Evolutionary conservation across 2,329 filamentous ascomycete genomes (phyloP).

Genomic region (Paecilomyces sp.): DNA sequence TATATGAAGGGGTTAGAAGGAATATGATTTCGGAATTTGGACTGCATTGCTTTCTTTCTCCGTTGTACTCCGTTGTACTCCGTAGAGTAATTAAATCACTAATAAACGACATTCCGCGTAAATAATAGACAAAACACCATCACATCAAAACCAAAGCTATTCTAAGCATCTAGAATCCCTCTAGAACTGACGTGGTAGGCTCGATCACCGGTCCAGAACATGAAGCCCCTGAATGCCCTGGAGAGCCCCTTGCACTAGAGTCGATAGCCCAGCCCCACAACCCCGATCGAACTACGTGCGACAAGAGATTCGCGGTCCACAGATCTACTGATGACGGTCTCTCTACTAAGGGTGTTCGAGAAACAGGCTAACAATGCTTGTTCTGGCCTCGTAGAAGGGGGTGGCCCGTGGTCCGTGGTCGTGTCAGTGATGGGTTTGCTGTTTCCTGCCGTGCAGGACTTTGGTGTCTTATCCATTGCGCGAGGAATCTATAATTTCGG

Average conservation of each 20-base stretch:
- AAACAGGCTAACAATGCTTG: neutral
- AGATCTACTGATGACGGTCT: neutral
- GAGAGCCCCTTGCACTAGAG: neutral
- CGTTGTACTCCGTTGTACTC: too few relatives aligned
- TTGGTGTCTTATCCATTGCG: too few relatives aligned
- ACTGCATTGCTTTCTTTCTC: neutral
- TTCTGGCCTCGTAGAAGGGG: neutral
- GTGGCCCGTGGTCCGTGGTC: neutral
- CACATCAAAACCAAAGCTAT: neutral
- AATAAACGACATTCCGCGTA: too few relatives aligned
- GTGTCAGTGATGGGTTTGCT: neutral
- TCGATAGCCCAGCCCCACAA: neutral
- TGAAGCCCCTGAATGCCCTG: neutral
- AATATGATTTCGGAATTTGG: neutral
- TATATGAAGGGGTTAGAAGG: neutral
- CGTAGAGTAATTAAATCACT: too few relatives aligned
- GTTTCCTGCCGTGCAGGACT: too few relatives aligned
- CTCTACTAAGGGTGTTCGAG: neutral
- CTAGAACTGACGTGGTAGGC: neutral
- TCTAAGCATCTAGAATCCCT: neutral
- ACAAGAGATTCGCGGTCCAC: neutral
- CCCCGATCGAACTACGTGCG: neutral
- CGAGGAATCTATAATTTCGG: too few relatives aligned
- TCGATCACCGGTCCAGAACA: neutral
- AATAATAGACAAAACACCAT: too few relatives aligned